These are phyloP conservation scores for Trichoderma atroviride DNA, from an alignment of 2,329 filamentous ascomycete species.

Conservation along the genomic window DNA sequence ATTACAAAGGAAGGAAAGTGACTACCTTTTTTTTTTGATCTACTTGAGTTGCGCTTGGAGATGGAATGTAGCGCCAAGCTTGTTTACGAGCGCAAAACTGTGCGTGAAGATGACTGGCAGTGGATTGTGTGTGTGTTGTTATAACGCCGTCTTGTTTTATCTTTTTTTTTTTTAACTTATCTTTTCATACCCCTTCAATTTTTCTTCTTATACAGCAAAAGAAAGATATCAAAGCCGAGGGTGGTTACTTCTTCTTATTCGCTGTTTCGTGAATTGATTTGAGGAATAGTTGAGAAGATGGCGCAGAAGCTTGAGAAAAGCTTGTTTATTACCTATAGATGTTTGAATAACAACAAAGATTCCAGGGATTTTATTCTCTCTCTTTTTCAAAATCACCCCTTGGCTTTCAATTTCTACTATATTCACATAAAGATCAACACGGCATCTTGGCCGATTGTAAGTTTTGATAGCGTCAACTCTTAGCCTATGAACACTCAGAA, in stretches of 20 bases:
- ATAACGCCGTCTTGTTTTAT: background rate
- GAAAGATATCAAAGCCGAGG: background rate
- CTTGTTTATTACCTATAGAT: background rate
- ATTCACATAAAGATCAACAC: no score
- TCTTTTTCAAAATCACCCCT: no score
- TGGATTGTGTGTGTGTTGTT: background rate
- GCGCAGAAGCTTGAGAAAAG: background rate
- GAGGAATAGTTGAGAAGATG: background rate
- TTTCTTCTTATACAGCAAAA: background rate
- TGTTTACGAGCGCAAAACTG: background rate
- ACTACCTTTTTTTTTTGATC: background rate
- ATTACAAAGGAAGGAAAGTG: background rate
- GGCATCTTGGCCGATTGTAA: no score
- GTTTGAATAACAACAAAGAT: background rate
- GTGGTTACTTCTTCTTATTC: background rate
- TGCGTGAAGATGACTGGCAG: background rate
- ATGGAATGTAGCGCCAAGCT: background rate
- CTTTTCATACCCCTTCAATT: slow-evolving; percentile 7
- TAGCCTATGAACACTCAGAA: no score
- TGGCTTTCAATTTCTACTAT: no score
- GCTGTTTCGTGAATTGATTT: background rate
- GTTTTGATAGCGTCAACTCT: no score
- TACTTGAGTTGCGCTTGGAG: background rate
- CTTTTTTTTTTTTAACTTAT: background rate
- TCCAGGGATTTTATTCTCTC: background rate